phyloP scores from a whole-genome alignment of 805 yeast species.

The Kuraishia molischiana region DNA sequence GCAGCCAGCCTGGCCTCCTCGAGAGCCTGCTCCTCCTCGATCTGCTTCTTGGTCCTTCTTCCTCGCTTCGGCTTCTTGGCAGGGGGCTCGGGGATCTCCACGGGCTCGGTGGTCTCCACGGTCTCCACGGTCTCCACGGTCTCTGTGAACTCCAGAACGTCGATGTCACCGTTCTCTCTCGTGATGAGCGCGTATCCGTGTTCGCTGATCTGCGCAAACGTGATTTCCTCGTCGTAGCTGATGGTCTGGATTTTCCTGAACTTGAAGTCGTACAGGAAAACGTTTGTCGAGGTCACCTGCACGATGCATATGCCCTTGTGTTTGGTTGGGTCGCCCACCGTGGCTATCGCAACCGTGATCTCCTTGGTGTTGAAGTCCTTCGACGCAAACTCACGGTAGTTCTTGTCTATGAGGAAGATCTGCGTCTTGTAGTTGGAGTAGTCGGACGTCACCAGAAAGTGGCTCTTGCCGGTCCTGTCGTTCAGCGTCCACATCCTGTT shows the following conservation, averaged over 20 bases:
- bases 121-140: conserved; percentile 5
- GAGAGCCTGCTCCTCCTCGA: neutral
- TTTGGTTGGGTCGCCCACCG: conserved; percentile 19
- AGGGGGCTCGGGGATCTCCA: conserved; percentile 4
- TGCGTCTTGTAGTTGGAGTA: conserved; percentile 54
- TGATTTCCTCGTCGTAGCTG: conserved; percentile 49
- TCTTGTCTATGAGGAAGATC: conserved; percentile 51
- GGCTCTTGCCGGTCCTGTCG: conserved; percentile 24
- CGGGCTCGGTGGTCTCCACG: conserved; percentile 2
- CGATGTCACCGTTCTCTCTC: conserved; percentile 62
- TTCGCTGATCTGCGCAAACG: conserved; percentile 42
- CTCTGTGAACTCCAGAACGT: conserved; percentile 34
- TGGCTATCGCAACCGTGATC: conserved; percentile 58
- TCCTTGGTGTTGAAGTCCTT: conserved; percentile 56
- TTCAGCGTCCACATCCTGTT: conserved; percentile 68
- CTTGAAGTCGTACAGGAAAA: conserved; percentile 51
- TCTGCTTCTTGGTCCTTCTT: neutral
- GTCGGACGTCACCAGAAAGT: conserved; percentile 67
- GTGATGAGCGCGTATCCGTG: conserved; percentile 59
- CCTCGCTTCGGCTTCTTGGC: conserved; percentile 4
- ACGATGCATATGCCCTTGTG: conserved; percentile 44
- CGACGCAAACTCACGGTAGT: conserved; percentile 50
- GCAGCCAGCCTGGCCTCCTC: conserved; percentile 1
- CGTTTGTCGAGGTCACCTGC: conserved; percentile 62
- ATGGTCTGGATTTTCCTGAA: conserved; percentile 45